Evolutionary conservation across 2,329 filamentous ascomycete species (phyloP), one percentile per base, ranked within the genome.

Genomic region (Tolypocladium inflatum): DNA sequence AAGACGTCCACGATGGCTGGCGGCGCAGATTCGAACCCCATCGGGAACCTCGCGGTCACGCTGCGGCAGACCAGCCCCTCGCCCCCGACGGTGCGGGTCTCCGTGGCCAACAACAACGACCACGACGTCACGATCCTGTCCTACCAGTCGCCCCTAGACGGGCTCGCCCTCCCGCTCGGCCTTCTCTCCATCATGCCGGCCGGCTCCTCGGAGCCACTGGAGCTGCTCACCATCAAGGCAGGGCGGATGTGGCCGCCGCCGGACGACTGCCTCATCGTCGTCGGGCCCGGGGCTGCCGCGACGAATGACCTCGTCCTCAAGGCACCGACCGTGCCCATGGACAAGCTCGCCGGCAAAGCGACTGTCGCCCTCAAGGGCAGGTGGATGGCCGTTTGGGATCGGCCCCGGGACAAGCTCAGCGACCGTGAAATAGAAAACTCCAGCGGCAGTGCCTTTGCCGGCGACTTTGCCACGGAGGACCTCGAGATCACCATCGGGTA

Each of bases 91-190:
- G 59, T 76, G 35, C 63, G 65, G 13, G 61, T 73, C 58, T 68
- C 66, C 23, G 70, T 76, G 52, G 71, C 69, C 60, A 76, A 76
- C 67, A 66, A 66, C 11, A 65, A 71, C 60, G 61, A 68, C n/a
- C 54, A 61, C 33, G 61, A 70, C 35, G 66, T 76, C 50, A 75
- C 72, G 19, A 62, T 76, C 13, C 66, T 75, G 53, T 61, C 63
- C 19, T 76, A 74, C 71, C 62, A 72, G 55, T 72, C 74, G 6
- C 74, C 74, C 41, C 65, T 76, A 45, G 74, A 76, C 58, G 63
- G 64, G 4, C 56, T 73, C 43, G 71, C 69, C 13, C 57, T 74
- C 51, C 65, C 68, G 57, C 65, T 74, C 11, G 74, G 74, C 19
- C 63, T 72, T 35, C 56, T 75, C 19, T 63, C 65, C 54, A 66